Percentiles rank a stretch among this genome's conserved stretches.
phyloP scores from a whole-genome alignment of 2,329 filamentous ascomycete genomes.

The Graphilbum sp. region DNA sequence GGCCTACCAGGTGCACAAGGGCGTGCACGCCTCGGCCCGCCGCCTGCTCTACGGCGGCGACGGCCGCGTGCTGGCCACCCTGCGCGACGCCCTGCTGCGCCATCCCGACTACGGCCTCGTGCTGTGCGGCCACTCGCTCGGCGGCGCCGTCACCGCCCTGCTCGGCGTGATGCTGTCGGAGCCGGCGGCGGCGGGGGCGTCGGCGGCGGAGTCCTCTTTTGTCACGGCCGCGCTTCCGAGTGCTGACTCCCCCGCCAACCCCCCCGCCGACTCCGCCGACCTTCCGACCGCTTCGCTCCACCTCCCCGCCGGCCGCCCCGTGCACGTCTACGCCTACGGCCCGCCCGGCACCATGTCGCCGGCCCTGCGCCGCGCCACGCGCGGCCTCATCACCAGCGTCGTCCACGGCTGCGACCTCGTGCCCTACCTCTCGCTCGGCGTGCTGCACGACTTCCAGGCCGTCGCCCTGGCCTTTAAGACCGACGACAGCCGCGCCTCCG shows the following conservation, averaged over 20 bases:
- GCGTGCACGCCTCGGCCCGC: constrained; percentile 54
- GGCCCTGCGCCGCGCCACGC: constrained; percentile 50
- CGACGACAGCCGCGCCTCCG: constrained; percentile 50
- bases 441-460: constrained; percentile 59
- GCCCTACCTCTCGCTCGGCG: constrained; percentile 55
- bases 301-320: constrained; percentile 50
- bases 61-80: constrained; percentile 47
- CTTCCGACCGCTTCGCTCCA: too few relatives aligned
- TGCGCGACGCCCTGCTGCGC: constrained; percentile 48
- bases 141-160: constrained; percentile 52
- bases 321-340: constrained; percentile 68
- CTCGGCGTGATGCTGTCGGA: constrained; percentile 57
- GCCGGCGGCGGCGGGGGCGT: constrained; percentile 20
- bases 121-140: constrained; percentile 52
- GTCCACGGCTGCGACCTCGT: constrained; percentile 61
- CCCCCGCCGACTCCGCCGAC: too few relatives aligned
- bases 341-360: constrained; percentile 58
- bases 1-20: constrained; percentile 56
- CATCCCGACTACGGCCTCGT: constrained; percentile 55
- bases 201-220: constrained; percentile 26
- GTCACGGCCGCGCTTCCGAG: constrained; percentile 38
- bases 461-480: constrained; percentile 57
- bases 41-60: constrained; percentile 52
- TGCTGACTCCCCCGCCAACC: constrained; percentile 9
- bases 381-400: constrained; percentile 58